Percentiles rank a stretch among this genome's conserved stretches.
phyloP scores from a whole-genome alignment of 371 early-diverging fungal species.

The Apophysomyces elegans region DNA sequence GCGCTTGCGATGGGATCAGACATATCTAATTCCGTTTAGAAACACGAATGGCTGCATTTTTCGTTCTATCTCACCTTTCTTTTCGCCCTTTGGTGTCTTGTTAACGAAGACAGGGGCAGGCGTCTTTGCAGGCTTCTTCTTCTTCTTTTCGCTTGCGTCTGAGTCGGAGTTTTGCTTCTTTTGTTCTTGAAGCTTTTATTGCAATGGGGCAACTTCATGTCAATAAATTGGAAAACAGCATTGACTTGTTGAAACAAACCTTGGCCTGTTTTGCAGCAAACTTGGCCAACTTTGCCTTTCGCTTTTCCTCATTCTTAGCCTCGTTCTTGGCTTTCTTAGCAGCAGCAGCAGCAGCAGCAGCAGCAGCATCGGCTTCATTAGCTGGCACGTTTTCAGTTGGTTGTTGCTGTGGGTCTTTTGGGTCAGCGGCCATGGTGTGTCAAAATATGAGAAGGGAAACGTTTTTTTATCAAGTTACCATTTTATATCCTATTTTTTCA shows the following conservation, averaged over 20 bases:
- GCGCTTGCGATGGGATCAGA: slow-evolving; percentile 77
- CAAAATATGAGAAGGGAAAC: slow-evolving; percentile 1
- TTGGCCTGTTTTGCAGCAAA: slow-evolving; percentile 88
- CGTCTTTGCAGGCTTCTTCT: slow-evolving; percentile 56
- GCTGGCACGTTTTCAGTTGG: slow-evolving; percentile 16
- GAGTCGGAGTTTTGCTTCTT: slow-evolving; percentile 40
- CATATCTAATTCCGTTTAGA: slow-evolving; percentile 62
- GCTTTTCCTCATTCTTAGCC: slow-evolving; percentile 91
- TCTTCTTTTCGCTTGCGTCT: slow-evolving; percentile 64
- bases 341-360: slow-evolving; percentile 41
- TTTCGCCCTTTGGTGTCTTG: slow-evolving; percentile 88
- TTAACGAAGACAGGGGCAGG: slow-evolving; percentile 73
- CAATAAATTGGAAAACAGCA: not conserved
- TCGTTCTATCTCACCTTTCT: slow-evolving; percentile 67
- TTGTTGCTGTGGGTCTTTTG: slow-evolving; percentile 33
- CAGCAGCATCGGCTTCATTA: slow-evolving; percentile 31
- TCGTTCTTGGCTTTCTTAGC: slow-evolving; percentile 74
- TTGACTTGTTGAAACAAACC: slow-evolving; percentile 24
- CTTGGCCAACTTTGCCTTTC: slow-evolving; percentile 92
- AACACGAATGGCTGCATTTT: not conserved
- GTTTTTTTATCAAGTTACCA: not conserved
- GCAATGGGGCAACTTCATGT: no score
- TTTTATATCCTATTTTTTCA: not conserved
- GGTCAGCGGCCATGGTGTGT: slow-evolving; percentile 20
- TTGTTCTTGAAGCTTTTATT: slow-evolving; percentile 53